Base-by-base conservation (phyloP, 2,329 filamentous ascomycete species). In the Cladobotryum mycophilum region DNA sequence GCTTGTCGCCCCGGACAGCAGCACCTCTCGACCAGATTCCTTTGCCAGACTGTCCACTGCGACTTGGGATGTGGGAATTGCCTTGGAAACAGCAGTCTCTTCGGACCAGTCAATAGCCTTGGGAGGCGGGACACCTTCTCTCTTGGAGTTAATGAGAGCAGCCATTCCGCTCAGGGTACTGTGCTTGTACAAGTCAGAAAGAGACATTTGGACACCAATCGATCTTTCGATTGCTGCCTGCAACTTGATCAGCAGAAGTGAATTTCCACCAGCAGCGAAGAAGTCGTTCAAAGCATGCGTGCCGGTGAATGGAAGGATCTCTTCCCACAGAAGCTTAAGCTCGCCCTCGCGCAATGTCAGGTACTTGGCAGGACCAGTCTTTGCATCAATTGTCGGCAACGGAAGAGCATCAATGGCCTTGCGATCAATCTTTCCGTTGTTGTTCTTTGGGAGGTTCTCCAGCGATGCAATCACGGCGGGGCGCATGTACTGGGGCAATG, bases 121-220 rank as follows among this genome's bases (percentile, higher is more conserved):
- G 41, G 50, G 20, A 5, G 7, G 6, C 5, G 47, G 18, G 15
- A 47, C 47, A 3, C 14, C 40, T 35, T 50, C 18, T 5, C 34
- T 37, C n/a, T 58, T 52, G 37, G 40, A 34, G n/a, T 53, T 43
- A 13, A 74, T 60, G 12, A 54, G 49, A 2, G 55, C 51, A 0
- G 72, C 68, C 70, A 79, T 74, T 2, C 36, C 38, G 0, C 59
- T 55, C 2, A 78, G 61, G 0, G 69, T 72, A 49, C 62, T 70
- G 2, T 57, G 51, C 6, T 67, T 56, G 46, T 74, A 67, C 1
- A 79, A 60, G 1, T 73, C 56, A 2, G 59, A 18, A 1, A 78
- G 57, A 0, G 59, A 55, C 3, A 74, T n/a, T 1, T 47, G 46
- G 11, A 67, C 56, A 1, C 56, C 52, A 35, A 74, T 67, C 0